Conservation (phyloP, 345 rosid genomes). For the Salix brachista region DNA sequence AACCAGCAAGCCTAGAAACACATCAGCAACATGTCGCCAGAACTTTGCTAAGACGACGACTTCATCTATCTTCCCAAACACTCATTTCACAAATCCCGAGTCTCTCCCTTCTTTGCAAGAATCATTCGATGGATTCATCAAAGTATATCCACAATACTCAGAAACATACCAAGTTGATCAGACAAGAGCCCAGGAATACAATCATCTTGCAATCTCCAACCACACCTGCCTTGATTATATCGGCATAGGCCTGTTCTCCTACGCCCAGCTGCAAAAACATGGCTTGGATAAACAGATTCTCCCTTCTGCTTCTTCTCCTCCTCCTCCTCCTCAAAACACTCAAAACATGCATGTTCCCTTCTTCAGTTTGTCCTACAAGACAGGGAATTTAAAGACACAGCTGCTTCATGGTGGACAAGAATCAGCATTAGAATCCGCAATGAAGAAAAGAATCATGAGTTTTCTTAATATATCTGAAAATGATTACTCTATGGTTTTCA, state of each 20-base stretch:
- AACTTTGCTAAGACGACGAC: constrained; percentile 55
- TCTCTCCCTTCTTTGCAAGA: constrained; percentile 68
- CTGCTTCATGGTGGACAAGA: constrained; percentile 69
- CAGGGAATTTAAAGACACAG: constrained; percentile 73
- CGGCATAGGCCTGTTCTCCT: constrained; percentile 80
- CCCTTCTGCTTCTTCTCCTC: constrained; percentile 31
- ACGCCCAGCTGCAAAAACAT: constrained; percentile 55
- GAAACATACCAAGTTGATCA: constrained; percentile 55
- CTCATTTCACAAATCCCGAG: constrained; percentile 71
- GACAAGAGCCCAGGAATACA: constrained; percentile 60
- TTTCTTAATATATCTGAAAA: constrained; percentile 69
- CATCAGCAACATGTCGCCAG: constrained; percentile 57
- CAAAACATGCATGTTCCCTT: constrained; percentile 56
- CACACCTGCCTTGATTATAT: constrained; percentile 88
- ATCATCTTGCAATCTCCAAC: constrained; percentile 56
- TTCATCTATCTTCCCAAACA: constrained; percentile 63
- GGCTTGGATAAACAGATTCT: constrained; percentile 36
- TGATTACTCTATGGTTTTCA: constrained; percentile 84
- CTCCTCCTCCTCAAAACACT: constrained; percentile 8
- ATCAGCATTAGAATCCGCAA: constrained; percentile 58
- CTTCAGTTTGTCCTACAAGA: constrained; percentile 72
- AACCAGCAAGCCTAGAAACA: constrained; percentile 35
- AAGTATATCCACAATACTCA: constrained; percentile 55
- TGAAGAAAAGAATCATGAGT: constrained; percentile 69
- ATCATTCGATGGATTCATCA: constrained; percentile 58